Evolutionary conservation across 2,329 filamentous ascomycete genomes (phyloP).

Genomic region (Aspergillus candidus): DNA sequence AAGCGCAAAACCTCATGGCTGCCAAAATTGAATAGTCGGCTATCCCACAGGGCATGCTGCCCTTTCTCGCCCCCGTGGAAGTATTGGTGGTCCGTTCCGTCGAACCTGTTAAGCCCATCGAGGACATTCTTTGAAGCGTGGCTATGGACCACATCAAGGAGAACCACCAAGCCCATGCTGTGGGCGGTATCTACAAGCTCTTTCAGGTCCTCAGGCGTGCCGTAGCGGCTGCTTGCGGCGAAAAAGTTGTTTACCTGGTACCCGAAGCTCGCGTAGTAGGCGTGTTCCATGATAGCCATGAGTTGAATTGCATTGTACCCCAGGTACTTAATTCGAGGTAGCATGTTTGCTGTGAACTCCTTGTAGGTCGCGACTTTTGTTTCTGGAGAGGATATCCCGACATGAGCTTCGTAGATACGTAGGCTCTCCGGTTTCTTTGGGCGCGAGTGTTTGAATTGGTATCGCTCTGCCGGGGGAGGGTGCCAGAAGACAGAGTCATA

Average conservation of each 20-base stretch:
- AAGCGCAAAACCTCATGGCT: conserved; percentile 93
- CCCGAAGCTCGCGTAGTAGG: conserved; percentile 97
- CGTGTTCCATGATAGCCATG: conserved; percentile 99
- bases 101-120: conserved; percentile 92
- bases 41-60: conserved; percentile 90
- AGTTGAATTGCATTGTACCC: conserved; percentile 98
- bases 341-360: conserved; percentile 88
- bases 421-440: conserved; percentile 78
- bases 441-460: conserved; percentile 74
- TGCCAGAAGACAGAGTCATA: conserved; percentile 99
- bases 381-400: conserved; percentile 92
- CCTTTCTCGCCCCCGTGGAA: conserved; percentile 86
- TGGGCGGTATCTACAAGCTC: conserved; percentile 95
- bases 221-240: conserved; percentile 91
- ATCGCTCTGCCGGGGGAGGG: conserved; percentile 67
- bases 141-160: conserved; percentile 94
- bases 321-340: conserved; percentile 80
- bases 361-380: conserved; percentile 88
- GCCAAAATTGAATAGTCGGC: conserved; percentile 94
- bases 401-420: conserved; percentile 98
- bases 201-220: conserved; percentile 87
- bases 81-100: conserved; percentile 90
- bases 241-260: conserved; percentile 99
- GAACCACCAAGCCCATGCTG: conserved; percentile 78
- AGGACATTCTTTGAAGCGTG: conserved; percentile 97